Base-by-base conservation (phyloP, 2,329 filamentous ascomycete genomes). In the Ceratocystis smalleyi region DNA sequence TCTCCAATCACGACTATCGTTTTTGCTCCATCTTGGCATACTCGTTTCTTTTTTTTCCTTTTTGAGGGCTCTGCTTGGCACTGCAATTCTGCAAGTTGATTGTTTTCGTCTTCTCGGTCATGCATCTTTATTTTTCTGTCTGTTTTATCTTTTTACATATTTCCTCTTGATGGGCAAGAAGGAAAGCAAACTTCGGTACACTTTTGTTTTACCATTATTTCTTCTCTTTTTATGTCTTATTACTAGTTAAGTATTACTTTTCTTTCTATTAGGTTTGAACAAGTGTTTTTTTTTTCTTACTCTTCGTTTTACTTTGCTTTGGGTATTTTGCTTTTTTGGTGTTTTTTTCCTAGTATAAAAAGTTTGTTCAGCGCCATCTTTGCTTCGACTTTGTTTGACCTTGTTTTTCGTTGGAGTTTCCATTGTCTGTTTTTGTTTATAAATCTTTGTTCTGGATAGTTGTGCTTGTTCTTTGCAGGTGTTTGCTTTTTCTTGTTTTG, bases 361-460 rank as follows among this genome's bases (percentile, higher is more conserved):
- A 66, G 66, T 63, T 66, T 65, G 51, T 63, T 63, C 49, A 63
- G 64, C 64, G 64, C 60, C 61, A 54, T 63, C 55, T 43, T 60
- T 54, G 30, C 59, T 61, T 43, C 22, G 8, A 22, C 22, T 22
- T 49, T 24, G 22, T 22, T 49, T 49, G 15, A 10, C 17, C n/a
- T 22, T n/a, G 27, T 60, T 19, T 64, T 45, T 22, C 10, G 12
- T 15, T 30, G 49, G 19, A 22, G 54, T 57, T 57, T 57, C 17
- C 15, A 17, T 15, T n/a, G 17, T 27, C 24, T 60, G n/a, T 22
- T 57, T 64, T 61, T 19, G n/a, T 57, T 63, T 63, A 51, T 51
- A 51, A 51, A 51, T 51, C 47, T 51, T 51, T 27, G n/a, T 10
- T 51, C 22, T 27, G 47, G 22, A 24, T 51, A 27, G 24, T 12